Evolutionary conservation across 2,329 filamentous ascomycete species (phyloP).

Genomic region (Aspergillus eucalypticola): DNA sequence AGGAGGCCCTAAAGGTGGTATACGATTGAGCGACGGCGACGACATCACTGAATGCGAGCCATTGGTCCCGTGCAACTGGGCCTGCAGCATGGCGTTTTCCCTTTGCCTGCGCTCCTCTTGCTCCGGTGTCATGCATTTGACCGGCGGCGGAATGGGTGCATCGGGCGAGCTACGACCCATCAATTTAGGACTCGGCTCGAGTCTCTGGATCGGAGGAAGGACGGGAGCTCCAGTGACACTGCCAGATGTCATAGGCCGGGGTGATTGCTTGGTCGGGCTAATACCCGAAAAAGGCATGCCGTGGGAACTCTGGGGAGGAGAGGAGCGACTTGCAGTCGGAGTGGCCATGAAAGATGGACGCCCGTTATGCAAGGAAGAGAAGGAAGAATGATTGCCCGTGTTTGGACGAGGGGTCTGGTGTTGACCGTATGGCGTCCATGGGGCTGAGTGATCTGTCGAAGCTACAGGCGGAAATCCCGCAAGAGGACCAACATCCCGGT

Average conservation of each 20-base stretch:
- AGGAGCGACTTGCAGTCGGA: slow-evolving; percentile 35
- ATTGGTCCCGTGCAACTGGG: slow-evolving; percentile 22
- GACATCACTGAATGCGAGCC: slow-evolving; percentile 31
- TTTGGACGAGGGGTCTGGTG: slow-evolving; percentile 33
- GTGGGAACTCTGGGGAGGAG: slow-evolving; percentile 40
- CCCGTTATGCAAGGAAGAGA: slow-evolving; percentile 32
- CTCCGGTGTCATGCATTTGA: slow-evolving; percentile 47
- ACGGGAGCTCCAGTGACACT: slow-evolving; percentile 37
- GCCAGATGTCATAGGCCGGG: slow-evolving; percentile 39
- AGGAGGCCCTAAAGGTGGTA: slow-evolving; percentile 34
- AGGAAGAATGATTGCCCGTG: slow-evolving; percentile 27
- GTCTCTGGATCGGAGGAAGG: slow-evolving; percentile 42
- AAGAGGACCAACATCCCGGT: slow-evolving; percentile 50
- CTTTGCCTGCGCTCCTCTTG: slow-evolving; percentile 43
- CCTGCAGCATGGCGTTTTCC: slow-evolving; percentile 36
- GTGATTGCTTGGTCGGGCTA: slow-evolving; percentile 50
- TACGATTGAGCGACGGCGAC: slow-evolving; percentile 35
- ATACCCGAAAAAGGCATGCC: slow-evolving; percentile 44
- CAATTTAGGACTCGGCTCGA: slow-evolving; percentile 47
- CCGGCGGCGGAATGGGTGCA: slow-evolving; percentile 43
- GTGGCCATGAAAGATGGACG: slow-evolving; percentile 38
- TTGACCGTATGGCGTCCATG: slow-evolving; percentile 37
- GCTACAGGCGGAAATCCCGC: slow-evolving; percentile 43
- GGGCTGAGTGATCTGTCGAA: slow-evolving; percentile 30
- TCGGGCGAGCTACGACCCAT: slow-evolving; percentile 47